A percentile compares a stretch with the other conserved stretches of the same genome.
Conservation (phyloP, 2,329 filamentous ascomycete genomes). For the Aureobasidium uvarum region DNA sequence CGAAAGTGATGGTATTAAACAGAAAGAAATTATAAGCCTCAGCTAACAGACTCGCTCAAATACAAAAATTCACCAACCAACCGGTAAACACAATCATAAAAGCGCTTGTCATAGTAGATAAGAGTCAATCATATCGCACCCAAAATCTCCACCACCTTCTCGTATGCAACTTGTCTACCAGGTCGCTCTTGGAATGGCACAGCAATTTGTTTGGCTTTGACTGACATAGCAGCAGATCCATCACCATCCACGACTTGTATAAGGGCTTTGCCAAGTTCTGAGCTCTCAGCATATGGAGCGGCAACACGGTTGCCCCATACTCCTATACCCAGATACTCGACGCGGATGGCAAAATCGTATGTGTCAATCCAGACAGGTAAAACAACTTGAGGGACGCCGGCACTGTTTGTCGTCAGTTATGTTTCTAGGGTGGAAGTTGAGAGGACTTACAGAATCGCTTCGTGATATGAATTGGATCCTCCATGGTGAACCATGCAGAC, state of each 20-base stretch:
- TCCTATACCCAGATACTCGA: conserved; percentile 18
- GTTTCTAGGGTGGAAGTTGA: background rate
- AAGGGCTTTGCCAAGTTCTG: conserved; percentile 5
- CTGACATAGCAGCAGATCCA: conserved; percentile 7
- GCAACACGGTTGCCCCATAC: conserved; percentile 9
- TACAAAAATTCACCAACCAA: background rate
- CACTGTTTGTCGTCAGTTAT: conserved; percentile 7
- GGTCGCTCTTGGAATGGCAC: background rate
- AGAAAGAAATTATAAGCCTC: too few relatives aligned
- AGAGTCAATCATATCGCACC: background rate
- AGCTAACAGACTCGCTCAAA: background rate
- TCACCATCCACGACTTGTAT: conserved; percentile 11
- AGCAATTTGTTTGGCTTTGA: conserved; percentile 17
- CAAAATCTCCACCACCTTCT: conserved; percentile 3
- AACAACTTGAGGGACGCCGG: conserved; percentile 22
- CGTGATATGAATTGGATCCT: conserved; percentile 25
- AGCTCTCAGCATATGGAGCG: conserved; percentile 6
- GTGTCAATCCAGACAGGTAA: conserved; percentile 25
- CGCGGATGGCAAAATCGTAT: conserved; percentile 25
- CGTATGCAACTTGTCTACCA: background rate
- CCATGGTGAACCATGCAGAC: conserved; percentile 25
- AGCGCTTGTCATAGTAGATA: background rate
- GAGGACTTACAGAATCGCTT: conserved; percentile 15
- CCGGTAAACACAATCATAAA: background rate
- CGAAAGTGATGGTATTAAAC: too few relatives aligned